A percentile compares a stretch with the other conserved stretches of the same genome.
Conservation (phyloP, 306 rosid species). For the Quercus dentata region DNA sequence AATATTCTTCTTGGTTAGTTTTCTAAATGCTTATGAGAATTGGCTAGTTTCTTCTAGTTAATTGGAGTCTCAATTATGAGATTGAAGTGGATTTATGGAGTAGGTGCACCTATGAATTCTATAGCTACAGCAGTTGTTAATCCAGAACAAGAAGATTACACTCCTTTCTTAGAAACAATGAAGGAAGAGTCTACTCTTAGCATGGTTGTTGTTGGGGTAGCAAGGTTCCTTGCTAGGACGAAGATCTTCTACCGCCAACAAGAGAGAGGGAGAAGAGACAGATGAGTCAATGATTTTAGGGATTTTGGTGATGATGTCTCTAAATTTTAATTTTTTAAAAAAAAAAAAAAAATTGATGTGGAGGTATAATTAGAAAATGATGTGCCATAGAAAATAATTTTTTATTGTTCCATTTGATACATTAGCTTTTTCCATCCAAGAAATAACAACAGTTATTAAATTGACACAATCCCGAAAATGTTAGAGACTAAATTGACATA, state of each 20-base stretch:
- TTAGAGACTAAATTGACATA: too few relatives aligned
- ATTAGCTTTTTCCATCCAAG: too few relatives aligned
- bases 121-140: slow-evolving; percentile 36
- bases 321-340: too few relatives aligned
- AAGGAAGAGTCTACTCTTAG: slow-evolving; percentile 53
- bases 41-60: slow-evolving; percentile 5
- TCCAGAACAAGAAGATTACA: slow-evolving; percentile 29
- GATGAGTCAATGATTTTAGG: too few relatives aligned
- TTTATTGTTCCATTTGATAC: too few relatives aligned
- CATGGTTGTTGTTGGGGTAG: slow-evolving; percentile 82
- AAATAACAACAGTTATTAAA: fast-evolving
- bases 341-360: too few relatives aligned
- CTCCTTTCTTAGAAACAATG: slow-evolving; percentile 38
- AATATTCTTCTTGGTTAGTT: too few relatives aligned
- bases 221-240: slow-evolving; percentile 92
- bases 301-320: too few relatives aligned
- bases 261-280: too few relatives aligned
- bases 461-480: too few relatives aligned
- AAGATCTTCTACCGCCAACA: slow-evolving; percentile 53
- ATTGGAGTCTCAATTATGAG: background rate
- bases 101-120: slow-evolving; percentile 54
- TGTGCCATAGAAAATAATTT: too few relatives aligned
- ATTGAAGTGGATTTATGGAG: slow-evolving; percentile 6
- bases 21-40: background rate
- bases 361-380: too few relatives aligned